Percentiles rank a stretch among this genome's conserved stretches.
Evolutionary conservation across 1,284 basidiomycete species (phyloP).

Genomic region (Trametes pubescens): DNA sequence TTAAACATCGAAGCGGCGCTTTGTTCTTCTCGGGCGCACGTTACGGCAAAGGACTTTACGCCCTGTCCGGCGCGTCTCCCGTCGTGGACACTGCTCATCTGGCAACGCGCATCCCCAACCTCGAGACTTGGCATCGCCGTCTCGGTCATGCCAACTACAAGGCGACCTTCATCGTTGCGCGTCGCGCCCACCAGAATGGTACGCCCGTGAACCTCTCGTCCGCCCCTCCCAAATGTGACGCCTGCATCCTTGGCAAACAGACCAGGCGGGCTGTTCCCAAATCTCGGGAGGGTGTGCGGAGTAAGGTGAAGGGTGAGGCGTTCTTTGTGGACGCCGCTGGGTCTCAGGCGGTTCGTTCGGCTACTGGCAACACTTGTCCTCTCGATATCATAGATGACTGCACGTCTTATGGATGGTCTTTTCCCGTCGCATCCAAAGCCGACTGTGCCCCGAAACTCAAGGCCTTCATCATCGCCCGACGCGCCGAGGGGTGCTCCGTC

Average conservation of each 20-base stretch:
- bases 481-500: conserved; percentile 35
- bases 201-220: conserved; percentile 40
- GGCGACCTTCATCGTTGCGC: conserved; percentile 40
- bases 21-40: conserved; percentile 12
- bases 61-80: conserved; percentile 1
- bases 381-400: conserved; percentile 49
- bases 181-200: conserved; percentile 39
- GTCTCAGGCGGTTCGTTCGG: conserved; percentile 35
- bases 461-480: conserved; percentile 36
- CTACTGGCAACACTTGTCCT: conserved; percentile 40
- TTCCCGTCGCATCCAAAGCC: conserved; percentile 40
- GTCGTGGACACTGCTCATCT: not conserved
- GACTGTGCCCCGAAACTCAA: conserved; percentile 33
- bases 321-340: conserved; percentile 48
- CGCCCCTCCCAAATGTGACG: conserved; percentile 38
- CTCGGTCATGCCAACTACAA: conserved; percentile 44
- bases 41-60: not conserved
- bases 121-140: conserved; percentile 44
- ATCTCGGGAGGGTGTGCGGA: conserved; percentile 19
- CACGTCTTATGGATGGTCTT: conserved; percentile 39
- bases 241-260: conserved; percentile 34
- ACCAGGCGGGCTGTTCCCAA: conserved; percentile 21
- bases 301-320: conserved; percentile 38
- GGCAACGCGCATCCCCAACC: conserved; percentile 2
- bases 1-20: conserved; percentile 5